Conservation (phyloP, 2,329 filamentous ascomycete genomes). For the Tolypocladium cylindrosporum region DNA sequence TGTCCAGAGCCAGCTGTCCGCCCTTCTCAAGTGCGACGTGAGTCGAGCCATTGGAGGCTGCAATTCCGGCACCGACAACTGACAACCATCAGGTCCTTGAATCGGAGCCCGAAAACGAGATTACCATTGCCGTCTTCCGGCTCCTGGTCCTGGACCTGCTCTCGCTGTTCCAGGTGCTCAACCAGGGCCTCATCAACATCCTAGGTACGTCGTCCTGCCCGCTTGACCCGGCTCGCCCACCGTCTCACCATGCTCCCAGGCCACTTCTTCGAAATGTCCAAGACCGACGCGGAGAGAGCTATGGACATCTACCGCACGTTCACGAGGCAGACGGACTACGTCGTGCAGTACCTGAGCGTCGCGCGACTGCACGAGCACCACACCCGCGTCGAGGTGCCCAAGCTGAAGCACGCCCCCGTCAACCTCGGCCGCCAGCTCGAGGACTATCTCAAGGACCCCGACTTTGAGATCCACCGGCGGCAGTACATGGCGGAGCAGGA, state of each 20-base stretch:
- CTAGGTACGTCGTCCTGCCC: constrained; percentile 50
- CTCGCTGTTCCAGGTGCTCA: constrained; percentile 86
- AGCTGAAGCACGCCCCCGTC: constrained; percentile 92
- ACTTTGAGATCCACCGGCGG: constrained; percentile 86
- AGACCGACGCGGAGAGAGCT: constrained; percentile 82
- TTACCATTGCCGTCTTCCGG: constrained; percentile 87
- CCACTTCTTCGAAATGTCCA: constrained; percentile 98
- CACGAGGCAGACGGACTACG: constrained; percentile 81
- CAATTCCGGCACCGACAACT: neutral
- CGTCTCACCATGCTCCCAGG: constrained; percentile 39
- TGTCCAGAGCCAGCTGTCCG: constrained; percentile 79
- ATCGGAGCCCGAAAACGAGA: constrained; percentile 88
- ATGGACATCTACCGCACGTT: constrained; percentile 89
- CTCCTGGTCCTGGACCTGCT: constrained; percentile 84
- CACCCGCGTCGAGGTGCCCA: constrained; percentile 87
- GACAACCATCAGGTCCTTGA: constrained; percentile 57
- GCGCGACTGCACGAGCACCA: constrained; percentile 87
- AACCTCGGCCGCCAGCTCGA: constrained; percentile 83
- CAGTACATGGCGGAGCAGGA: constrained; percentile 88
- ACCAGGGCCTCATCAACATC: constrained; percentile 95
- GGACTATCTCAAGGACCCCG: constrained; percentile 87
- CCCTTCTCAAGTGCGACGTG: constrained; percentile 83
- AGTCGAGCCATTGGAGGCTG: constrained; percentile 20
- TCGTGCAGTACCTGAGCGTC: constrained; percentile 80
- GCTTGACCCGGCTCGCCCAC: constrained; percentile 3